These are phyloP conservation scores for Trypanosoma cruzi DNA, from an alignment of 208 protist species.

Conservation along the genomic window DNA sequence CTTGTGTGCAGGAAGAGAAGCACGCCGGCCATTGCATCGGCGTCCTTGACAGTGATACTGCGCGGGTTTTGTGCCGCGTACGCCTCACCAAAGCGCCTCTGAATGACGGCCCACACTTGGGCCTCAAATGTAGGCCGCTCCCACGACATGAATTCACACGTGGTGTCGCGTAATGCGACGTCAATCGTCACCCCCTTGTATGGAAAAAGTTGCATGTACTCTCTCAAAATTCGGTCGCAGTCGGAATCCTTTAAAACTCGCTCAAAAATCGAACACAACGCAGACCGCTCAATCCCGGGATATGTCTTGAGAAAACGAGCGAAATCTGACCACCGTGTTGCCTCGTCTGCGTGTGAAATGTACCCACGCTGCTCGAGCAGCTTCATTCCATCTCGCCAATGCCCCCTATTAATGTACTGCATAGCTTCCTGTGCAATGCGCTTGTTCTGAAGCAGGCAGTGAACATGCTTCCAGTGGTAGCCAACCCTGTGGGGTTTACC, in stretches of 20 bases:
- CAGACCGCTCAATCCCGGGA: conserved; percentile 56
- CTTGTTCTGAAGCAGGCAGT: conserved; percentile 81
- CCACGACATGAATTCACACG: conserved; percentile 89
- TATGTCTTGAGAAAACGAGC: conserved; percentile 78
- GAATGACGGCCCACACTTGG: conserved; percentile 82
- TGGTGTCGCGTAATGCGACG: conserved; percentile 84
- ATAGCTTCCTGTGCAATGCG: conserved; percentile 61
- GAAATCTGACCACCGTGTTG: conserved; percentile 45
- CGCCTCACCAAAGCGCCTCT: conserved; percentile 72
- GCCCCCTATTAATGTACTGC: conserved; percentile 56
- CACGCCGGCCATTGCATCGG: conserved; percentile 82
- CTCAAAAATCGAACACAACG: conserved; percentile 79
- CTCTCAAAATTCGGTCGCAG: conserved; percentile 50
- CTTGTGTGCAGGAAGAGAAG: conserved; percentile 90
- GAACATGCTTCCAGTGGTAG: conserved; percentile 92
- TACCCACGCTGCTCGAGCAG: conserved; percentile 58
- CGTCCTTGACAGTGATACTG: conserved; percentile 65
- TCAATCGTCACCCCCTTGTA: conserved; percentile 80
- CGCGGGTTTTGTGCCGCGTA: conserved; percentile 79
- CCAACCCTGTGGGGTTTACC: conserved; percentile 14
- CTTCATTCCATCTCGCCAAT: conserved; percentile 72
- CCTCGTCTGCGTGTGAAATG: conserved; percentile 30
- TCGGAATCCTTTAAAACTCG: conserved; percentile 61
- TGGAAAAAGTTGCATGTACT: conserved; percentile 79
- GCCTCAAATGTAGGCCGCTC: conserved; percentile 89